Evolutionary conservation across 371 early-diverging fungal genomes (phyloP).

Genomic region (Dipsacomyces acuminosporus): DNA sequence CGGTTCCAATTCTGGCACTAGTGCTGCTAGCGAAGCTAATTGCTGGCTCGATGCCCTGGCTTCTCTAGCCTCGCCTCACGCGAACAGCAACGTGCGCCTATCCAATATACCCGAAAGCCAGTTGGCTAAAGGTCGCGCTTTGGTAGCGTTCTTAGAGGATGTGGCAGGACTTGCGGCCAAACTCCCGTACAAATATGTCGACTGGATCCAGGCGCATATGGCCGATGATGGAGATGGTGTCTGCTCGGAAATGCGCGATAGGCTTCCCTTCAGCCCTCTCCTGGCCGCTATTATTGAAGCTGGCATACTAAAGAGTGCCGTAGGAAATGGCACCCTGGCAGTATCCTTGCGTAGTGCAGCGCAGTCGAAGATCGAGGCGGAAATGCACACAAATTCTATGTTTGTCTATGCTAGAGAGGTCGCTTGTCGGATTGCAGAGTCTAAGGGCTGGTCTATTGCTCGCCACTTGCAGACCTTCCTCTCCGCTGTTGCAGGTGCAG

Average conservation of each 20-base stretch:
- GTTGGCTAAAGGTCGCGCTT: constrained; percentile 7
- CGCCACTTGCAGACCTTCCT: constrained; percentile 6
- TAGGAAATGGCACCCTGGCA: constrained; percentile 22
- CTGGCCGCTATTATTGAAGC: constrained; percentile 32
- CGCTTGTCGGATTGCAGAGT: constrained; percentile 22
- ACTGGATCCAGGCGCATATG: constrained; percentile 16
- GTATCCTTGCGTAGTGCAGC: constrained; percentile 4
- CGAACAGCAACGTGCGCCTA: constrained; percentile 13
- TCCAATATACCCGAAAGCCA: neutral
- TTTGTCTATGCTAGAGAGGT: constrained; percentile 20
- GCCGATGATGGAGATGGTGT: neutral
- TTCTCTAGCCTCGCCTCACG: constrained; percentile 23
- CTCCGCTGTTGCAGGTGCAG: constrained; percentile 4
- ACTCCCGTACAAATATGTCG: constrained; percentile 40
- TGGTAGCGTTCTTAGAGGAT: constrained; percentile 26
- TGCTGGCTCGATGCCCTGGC: constrained; percentile 42
- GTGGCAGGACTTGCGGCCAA: constrained; percentile 20
- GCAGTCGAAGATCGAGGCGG: constrained; percentile 2
- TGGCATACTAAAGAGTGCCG: constrained; percentile 19
- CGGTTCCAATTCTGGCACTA: neutral
- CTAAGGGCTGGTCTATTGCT: constrained; percentile 5
- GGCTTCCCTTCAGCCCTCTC: constrained; percentile 34
- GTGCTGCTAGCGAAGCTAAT: constrained; percentile 10
- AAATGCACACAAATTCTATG: constrained; percentile 8
- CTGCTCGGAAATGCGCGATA: neutral